Evolutionary conservation across 2,329 filamentous ascomycete species (phyloP), one percentile per base, ranked within the genome.

Genomic region (Talaromyces sp.): DNA sequence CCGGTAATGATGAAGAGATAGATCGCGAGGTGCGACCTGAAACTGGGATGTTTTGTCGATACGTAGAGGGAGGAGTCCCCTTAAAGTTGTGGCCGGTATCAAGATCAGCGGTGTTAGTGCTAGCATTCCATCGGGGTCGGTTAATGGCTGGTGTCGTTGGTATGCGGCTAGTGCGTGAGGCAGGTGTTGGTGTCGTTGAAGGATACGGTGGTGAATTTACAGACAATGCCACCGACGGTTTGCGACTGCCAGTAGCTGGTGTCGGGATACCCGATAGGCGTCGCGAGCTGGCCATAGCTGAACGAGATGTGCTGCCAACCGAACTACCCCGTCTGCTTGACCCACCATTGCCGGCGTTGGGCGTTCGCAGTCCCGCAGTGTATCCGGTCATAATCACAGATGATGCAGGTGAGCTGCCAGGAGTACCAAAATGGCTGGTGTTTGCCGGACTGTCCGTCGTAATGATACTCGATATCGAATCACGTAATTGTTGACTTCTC

Each of bases 401-500:
- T 17, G 87, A 90, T 31, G 88, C 87, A 31, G 89, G 89, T 4
- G 89, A 90, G 79, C 87, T 91, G 54, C 88, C 87, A 0, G 89
- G 89, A 0, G 89, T 91, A 39, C 89, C 92, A 54, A 88, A 79
- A 56, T 86, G 85, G 71, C 91, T 94, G 67, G 85, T 88, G 10
- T 86, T 79, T 2, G 89, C 86, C 1, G 91, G 93, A 61, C 87
- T 85, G 73, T 96, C 92, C 69, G 91, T 91, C 1, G 92, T 96
- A 3, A 96, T 83, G 77, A 97, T 92, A 70, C 91, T 97, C 0
- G 93, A 97, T 64, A 98, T 90, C 0, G 94, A 97, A 76, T 98
- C 94, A 56, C 94, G 87, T 58, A 97, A 83, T 70, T 94, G 90
- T 73, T 93, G 90, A 61, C 86, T 88, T 68, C 84, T 85, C 65